Base-by-base conservation (phyloP, 305 asterid genomes). In the Striga hermonthica region DNA sequence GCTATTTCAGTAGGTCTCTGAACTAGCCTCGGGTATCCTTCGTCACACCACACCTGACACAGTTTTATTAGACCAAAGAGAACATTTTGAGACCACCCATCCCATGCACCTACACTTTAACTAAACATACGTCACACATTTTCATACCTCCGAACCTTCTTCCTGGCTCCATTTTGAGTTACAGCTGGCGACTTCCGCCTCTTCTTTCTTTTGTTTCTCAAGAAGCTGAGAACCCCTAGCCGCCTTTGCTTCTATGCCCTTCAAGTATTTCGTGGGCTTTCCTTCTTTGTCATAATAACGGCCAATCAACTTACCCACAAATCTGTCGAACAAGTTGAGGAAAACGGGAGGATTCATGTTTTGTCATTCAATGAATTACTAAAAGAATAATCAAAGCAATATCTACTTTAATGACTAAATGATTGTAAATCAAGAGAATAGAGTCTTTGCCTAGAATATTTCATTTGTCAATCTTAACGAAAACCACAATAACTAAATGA, bases 201-300 rank as follows among this genome's bases (percentile, higher is more conserved):
- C 96, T 78, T 91, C 95, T 9, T 7, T 72, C 81, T 91, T 87
- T 74, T 89, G 96, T 67, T 89, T 89, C 74, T 85, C 96, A 71
- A 89, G 85, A 71, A 89, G 80, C 73, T 89, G 96, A 57, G 96
- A 87, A 10, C 95, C 98, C 84, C 98, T 85, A 9, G 95, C 96
- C 1, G 95, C 95, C 81, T 89, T 91, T 47, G 91, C 87, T 78
- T 91, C 98, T 36, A 77, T 88, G 64, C 96, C 98, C 83, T 87
- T 89, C 73, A 91, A 74, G 77, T 87, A 80, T 78, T 91, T 91
- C 9, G 90, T 89, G 12, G 98, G 82, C 62, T 78, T 87, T 50
- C 96, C 98, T 49, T 81, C 84, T 60, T 69, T 61, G 41, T 87
- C 87, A 60, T 91, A 89, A 74, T 89, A 91, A 35, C 91, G 89